Base-by-base conservation (phyloP, 1,139 yeast species). In the Geotrichum carabidarum region DNA sequence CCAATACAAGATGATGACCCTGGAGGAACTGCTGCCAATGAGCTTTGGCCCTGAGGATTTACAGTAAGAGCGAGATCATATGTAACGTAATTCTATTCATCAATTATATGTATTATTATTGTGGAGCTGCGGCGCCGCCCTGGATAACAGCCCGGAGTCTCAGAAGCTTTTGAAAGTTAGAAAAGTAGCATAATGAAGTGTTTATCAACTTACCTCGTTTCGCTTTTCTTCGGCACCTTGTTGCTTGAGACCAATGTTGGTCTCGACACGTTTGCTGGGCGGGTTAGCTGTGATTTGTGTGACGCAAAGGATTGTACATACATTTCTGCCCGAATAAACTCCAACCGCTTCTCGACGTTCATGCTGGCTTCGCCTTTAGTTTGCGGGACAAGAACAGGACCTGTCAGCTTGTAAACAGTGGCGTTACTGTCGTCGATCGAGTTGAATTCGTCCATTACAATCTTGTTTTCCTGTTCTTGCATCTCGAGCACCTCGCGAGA, bases 321-420 rank as follows among this genome's bases (percentile, higher is more conserved):
- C 71, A 93, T 87, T 71, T 93, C 98, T 37, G 75, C 76, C 60
- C 80, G 76, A 53, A 93, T 93, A 64, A 88, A 93, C 68, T 90
- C 96, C 50, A 93, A 78, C 69, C 99, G 84, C 70, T 91, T 93
- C 35, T 77, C 79, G 38, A 93, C 97, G 65, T 91, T 93, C 65
- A 79, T 64, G 62, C 82, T 80, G 37, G 98, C 96, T 69, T 93
- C 98, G 12, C 69, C 69, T 60, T 79, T 80, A 54, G 90, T 96
- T 66, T 91, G 96, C 1, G 97, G 97, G 59, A 93, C 76, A 59
- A 93, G 76, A 7, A 91, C 90, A 9, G 96, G 96, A 0, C 99
- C 99, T 18, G 93, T 86, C 61, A 91, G 78, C 70, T 93, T 93
- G 73, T 81, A 93, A 40, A 93, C 84, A 63, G 15, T 94, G 78